Conservation (phyloP, 768 basidiomycete genomes). For the Cubamyces lactineus region DNA sequence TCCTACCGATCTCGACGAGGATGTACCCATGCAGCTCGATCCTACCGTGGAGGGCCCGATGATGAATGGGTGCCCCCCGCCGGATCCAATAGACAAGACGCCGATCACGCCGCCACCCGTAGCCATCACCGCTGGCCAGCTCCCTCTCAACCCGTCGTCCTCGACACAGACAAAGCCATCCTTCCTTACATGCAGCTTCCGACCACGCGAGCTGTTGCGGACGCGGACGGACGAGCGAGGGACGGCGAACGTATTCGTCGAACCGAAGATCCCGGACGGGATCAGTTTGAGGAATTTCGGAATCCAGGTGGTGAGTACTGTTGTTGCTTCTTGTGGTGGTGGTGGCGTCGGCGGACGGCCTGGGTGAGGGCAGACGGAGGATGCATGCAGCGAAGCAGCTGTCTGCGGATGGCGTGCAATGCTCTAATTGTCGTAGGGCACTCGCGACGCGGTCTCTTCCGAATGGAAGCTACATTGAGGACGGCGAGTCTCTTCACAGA, state of each 20-base stretch:
- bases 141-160: constrained; percentile 15
- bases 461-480: constrained; percentile 1
- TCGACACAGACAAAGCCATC: constrained; percentile 31
- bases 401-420: neutral
- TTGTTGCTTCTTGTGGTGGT: constrained; percentile 10
- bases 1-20: constrained; percentile 36
- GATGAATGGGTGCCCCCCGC: constrained; percentile 14
- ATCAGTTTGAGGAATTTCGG: constrained; percentile 88
- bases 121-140: constrained; percentile 23
- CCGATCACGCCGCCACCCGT: constrained; percentile 15
- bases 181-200: constrained; percentile 54
- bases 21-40: constrained; percentile 29
- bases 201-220: constrained; percentile 43
- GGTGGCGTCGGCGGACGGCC: constrained; percentile 13
- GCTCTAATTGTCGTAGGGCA: constrained; percentile 1
- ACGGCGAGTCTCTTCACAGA: constrained; percentile 14
- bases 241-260: constrained; percentile 52
- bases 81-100: constrained; percentile 14
- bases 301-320: constrained; percentile 75
- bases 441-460: constrained; percentile 5
- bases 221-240: constrained; percentile 25
- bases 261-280: constrained; percentile 75
- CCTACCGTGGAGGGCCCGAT: constrained; percentile 16
- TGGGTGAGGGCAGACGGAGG: neutral
- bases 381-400: neutral